Evolutionary conservation across 805 yeast species (phyloP), one percentile per base, ranked within the genome.

Genomic region (Pichia nakasei): DNA sequence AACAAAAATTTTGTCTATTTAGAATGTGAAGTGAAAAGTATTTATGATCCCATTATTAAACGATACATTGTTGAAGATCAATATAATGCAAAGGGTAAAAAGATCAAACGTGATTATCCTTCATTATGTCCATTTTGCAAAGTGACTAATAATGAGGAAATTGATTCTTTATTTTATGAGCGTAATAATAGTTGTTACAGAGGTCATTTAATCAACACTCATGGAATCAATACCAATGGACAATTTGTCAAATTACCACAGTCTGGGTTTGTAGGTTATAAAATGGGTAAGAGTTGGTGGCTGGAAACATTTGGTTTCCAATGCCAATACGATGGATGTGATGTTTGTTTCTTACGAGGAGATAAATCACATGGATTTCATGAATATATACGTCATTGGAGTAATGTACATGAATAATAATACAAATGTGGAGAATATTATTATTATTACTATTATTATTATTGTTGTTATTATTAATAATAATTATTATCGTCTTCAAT

Each of bases 161-260:
- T 45, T 21, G 47, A 45, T 27, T 41, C 44, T 1, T 34, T 45
- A 20, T 49, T 49, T 29, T 49, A 44, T 31, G 48, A 49, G 15
- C 37, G 52, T 19, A 49, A 49, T 15, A 49, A 49, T 21, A 46
- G 50, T 13, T 48, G 50, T 5, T 49, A 49, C 31, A 37, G 52
- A 20, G 52, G 52, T n/a, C 52, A 49, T 38, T 35, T 49, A 9
- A 44, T 49, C 26, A 49, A 49, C 20, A 49, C 52, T 2, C 52
- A 49, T 35, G 52, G 52, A 3, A 41, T 49, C 20, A 44, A 42
- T 33, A 46, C 48, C 18, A 42, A 38, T 15, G 52, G 52, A 3
- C 35, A 38, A 8, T 26, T 24, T 19, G 41, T 40, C 19, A 39
- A 44, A 40, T 18, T 45, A 13, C 52, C 52, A 4, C 15, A 6